Evolutionary conservation across 257 asterid genomes (phyloP).

Genomic region (Capsicum pubescens): DNA sequence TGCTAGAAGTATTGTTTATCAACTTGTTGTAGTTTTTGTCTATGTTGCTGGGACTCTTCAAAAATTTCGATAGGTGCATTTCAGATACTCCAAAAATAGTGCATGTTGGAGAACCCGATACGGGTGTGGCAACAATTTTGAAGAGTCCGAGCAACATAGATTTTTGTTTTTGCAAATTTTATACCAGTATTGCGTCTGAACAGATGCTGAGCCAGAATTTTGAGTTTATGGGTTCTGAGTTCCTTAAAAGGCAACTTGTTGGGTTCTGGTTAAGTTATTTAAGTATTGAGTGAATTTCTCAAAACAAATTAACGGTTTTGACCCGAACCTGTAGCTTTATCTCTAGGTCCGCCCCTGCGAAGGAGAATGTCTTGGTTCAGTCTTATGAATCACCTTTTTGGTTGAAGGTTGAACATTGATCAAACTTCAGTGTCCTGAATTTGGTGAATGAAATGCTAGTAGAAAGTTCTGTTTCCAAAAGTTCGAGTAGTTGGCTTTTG

Average conservation of each 20-base stretch:
- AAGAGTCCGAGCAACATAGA: background rate
- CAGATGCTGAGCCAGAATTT: background rate
- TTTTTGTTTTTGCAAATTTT: background rate
- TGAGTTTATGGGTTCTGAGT: background rate
- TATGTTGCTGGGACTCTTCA: background rate
- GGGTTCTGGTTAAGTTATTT: too few relatives aligned
- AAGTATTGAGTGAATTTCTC: background rate
- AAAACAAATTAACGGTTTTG: background rate
- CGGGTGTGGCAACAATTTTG: background rate
- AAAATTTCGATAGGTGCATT: background rate
- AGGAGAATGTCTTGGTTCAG: constrained; percentile 3
- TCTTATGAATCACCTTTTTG: background rate
- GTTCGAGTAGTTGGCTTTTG: background rate
- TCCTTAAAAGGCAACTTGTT: background rate
- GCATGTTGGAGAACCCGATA: background rate
- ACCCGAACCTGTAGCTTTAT: background rate
- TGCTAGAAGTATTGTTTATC: too few relatives aligned
- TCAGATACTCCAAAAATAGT: background rate
- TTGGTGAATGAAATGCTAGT: background rate
- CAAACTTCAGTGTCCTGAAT: background rate
- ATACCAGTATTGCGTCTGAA: background rate
- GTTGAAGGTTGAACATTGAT: background rate
- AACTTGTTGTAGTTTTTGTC: background rate
- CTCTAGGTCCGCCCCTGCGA: background rate
- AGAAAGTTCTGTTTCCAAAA: background rate